phyloP scores from a whole-genome alignment of 2,329 filamentous ascomycete genomes.

The Ambrosiella xylebori region DNA sequence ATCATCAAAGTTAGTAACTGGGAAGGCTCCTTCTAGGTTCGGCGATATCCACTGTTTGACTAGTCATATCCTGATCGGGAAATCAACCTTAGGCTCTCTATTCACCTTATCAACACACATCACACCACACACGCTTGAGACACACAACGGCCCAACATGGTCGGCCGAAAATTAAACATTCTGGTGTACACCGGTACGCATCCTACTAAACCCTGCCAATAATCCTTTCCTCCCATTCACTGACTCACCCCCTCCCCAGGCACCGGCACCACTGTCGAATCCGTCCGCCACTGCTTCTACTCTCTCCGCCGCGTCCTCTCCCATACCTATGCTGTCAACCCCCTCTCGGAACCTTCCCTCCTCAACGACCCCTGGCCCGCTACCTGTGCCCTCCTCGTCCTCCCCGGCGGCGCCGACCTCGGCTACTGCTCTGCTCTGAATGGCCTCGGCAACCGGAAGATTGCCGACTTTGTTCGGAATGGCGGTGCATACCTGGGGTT shows the following conservation, averaged over 20 bases:
- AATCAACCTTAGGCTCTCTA: background rate
- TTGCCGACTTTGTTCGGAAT: conserved; percentile 66
- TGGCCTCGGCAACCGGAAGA: conserved; percentile 69
- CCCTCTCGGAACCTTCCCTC: conserved; percentile 59
- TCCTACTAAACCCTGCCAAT: too few species aligned
- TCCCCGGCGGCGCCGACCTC: conserved; percentile 87
- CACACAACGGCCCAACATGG: conserved; percentile 29
- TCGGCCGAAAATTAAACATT: conserved; percentile 63
- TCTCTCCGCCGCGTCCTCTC: conserved; percentile 72
- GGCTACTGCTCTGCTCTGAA: conserved; percentile 81
- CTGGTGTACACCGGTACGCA: conserved; percentile 69
- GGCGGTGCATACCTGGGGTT: conserved; percentile 81
- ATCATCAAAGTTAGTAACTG: background rate
- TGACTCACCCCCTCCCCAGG: conserved; percentile 33
- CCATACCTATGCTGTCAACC: conserved; percentile 82
- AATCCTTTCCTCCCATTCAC: conserved; percentile 13
- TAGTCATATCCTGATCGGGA: background rate
- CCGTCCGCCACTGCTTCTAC: conserved; percentile 76
- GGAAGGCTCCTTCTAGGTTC: too few species aligned
- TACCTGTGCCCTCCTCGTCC: conserved; percentile 74
- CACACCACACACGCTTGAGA: background rate
- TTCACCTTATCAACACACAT: background rate
- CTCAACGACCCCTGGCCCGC: conserved; percentile 83
- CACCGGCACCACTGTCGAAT: conserved; percentile 70
- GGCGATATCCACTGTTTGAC: background rate